A percentile compares a stretch with the other conserved stretches of the same genome.
These are phyloP conservation scores for Phaeosphaeriaceae sp. DNA, from an alignment of 2,329 filamentous ascomycete genomes.

Conservation along the genomic window DNA sequence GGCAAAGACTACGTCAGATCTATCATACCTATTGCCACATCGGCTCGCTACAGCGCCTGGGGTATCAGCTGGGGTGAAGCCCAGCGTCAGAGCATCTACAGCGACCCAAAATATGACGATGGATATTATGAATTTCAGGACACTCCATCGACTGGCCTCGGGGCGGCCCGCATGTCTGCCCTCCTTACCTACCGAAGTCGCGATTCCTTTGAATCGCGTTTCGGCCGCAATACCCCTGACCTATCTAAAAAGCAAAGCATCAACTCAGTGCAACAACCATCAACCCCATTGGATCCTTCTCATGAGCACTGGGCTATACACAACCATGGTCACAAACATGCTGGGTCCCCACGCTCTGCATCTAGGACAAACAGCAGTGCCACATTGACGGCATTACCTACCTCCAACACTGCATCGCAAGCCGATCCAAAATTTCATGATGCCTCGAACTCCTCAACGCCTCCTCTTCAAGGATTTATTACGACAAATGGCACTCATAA, in stretches of 20 bases:
- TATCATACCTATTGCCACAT: conserved; percentile 84
- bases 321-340: conserved; percentile 59
- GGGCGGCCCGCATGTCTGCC: conserved; percentile 95
- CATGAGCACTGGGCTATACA: conserved; percentile 60
- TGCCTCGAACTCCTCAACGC: conserved; percentile 44
- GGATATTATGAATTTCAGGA: conserved; percentile 91
- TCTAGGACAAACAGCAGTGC: conserved; percentile 46
- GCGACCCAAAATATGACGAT: conserved; percentile 97
- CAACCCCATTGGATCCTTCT: conserved; percentile 41
- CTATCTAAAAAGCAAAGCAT: conserved; percentile 83
- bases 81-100: conserved; percentile 92
- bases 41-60: conserved; percentile 85
- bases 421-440: conserved; percentile 57
- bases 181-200: conserved; percentile 94
- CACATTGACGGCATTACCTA: conserved; percentile 19
- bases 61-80: conserved; percentile 91
- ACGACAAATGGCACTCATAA: conserved; percentile 14
- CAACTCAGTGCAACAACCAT: conserved; percentile 66
- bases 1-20: conserved; percentile 83
- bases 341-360: conserved; percentile 51
- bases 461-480: conserved; percentile 22
- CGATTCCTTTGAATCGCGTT: conserved; percentile 94
- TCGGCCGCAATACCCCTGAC: conserved; percentile 91
- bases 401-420: conserved; percentile 24
- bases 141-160: conserved; percentile 83